Base-by-base conservation (phyloP, 2,329 filamentous ascomycete species). In the Fusarium sarcochroum region DNA sequence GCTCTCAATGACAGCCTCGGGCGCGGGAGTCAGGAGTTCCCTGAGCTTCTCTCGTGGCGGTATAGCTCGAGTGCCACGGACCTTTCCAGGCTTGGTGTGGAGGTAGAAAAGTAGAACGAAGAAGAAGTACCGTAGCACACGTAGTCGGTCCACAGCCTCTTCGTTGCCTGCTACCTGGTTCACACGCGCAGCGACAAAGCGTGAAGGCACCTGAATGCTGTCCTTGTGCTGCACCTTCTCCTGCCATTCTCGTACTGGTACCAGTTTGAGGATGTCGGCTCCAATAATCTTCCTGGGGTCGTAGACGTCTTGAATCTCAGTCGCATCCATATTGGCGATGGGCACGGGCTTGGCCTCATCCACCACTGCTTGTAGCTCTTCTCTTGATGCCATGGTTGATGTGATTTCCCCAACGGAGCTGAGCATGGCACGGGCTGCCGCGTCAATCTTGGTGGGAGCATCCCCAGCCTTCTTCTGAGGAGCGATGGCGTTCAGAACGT, bases 241-340 rank as follows among this genome's bases (percentile, higher is more conserved):
- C 68, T 91, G 85, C 93, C 93, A 96, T 69, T 93, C 90, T 74
- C 88, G 88, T 59, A 94, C 86, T 13, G 89, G 87, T 9, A 96
- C 84, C 14, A 88, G 81, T 51, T 88, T 87, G 77, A 94, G 85
- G 23, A 91, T 86, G 37, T 92, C 89, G 21, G 81, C 79, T 3
- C 91, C 91, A 53, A 96, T 89, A 37, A 96, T 82, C 9, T 82
- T 82, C 30, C 89, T 84, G 17, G 89, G 83, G 6, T 90, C 84
- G 78, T 96, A 96, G 37, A 94, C 92, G 58, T 94, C 90, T 63
- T 90, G 85, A 21, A 92, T 87, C 42, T 87, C 88, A 25, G 85
- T 83, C 3, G 92, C 92, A 5, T 87, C 82, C 30, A 89, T 80
- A 74, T 95, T 93, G 64, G 90, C 87, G 47, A 84, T 85, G 7